Evolutionary conservation across 2,329 filamentous ascomycete genomes (phyloP).

Genomic region (Pestalotiopsis sp.): DNA sequence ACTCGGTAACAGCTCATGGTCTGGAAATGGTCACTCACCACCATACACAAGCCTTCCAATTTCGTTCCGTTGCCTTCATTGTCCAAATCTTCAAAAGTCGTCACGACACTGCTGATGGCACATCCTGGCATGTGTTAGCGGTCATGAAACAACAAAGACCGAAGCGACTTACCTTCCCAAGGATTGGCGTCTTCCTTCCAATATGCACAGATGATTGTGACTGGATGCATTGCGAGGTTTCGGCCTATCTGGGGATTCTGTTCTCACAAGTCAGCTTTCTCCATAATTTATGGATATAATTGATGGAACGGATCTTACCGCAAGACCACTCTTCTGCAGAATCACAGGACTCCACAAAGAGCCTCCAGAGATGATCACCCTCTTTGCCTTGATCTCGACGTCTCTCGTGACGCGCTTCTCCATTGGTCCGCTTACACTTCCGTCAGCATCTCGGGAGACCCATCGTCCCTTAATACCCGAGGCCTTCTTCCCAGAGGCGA

Average conservation of each 20-base stretch:
- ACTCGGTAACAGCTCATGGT: not conserved
- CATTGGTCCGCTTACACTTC: slow-evolving; percentile 53
- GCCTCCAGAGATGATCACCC: slow-evolving; percentile 74
- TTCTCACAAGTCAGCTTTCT: slow-evolving; percentile 17
- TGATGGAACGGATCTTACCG: slow-evolving; percentile 51
- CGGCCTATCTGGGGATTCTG: slow-evolving; percentile 77
- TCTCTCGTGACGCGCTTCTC: slow-evolving; percentile 55
- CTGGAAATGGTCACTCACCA: slow-evolving; percentile 40
- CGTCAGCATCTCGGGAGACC: slow-evolving; percentile 64
- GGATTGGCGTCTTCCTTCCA: slow-evolving; percentile 69
- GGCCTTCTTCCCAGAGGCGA: slow-evolving; percentile 37
- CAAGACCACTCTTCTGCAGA: slow-evolving; percentile 74
- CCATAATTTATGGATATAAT: too few species aligned
- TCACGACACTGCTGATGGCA: slow-evolving; percentile 76
- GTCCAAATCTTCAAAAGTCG: slow-evolving; percentile 78
- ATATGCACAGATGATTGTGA: slow-evolving; percentile 56
- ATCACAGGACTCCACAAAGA: slow-evolving; percentile 76
- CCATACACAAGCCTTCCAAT: slow-evolving; percentile 74
- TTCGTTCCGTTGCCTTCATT: slow-evolving; percentile 77
- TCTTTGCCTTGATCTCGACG: slow-evolving; percentile 74
- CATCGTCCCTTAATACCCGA: slow-evolving; percentile 14
- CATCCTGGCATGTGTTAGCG: slow-evolving; percentile 49
- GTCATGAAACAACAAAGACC: not conserved
- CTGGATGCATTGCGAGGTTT: slow-evolving; percentile 81
- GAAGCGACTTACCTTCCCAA: slow-evolving; percentile 54